These are phyloP conservation scores for Boletales sp. DNA, from an alignment of 768 basidiomycete genomes.

Conservation along the genomic window DNA sequence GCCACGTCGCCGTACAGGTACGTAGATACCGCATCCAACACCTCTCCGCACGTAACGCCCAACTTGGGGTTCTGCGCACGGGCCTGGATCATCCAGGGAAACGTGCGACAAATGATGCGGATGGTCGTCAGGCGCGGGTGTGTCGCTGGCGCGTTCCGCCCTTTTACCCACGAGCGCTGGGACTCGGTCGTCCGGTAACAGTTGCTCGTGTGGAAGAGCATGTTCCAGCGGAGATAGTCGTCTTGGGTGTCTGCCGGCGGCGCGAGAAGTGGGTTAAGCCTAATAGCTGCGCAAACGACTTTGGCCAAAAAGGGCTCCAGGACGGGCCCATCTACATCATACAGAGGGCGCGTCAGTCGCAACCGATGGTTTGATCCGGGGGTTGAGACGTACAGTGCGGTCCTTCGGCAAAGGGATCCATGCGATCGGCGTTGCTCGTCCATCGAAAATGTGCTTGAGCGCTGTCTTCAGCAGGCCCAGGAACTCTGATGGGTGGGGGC, in stretches of 20 bases:
- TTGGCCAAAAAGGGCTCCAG: slow-evolving; percentile 56
- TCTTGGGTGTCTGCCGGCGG: slow-evolving; percentile 43
- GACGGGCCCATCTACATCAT: slow-evolving; percentile 60
- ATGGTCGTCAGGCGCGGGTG: slow-evolving; percentile 55
- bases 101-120: slow-evolving; percentile 47
- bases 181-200: slow-evolving; percentile 64
- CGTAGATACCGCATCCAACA: slow-evolving; percentile 52
- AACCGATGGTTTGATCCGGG: background rate
- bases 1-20: slow-evolving; percentile 50
- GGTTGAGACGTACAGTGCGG: slow-evolving; percentile 36
- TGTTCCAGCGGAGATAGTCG: slow-evolving; percentile 67
- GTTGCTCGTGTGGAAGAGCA: slow-evolving; percentile 60
- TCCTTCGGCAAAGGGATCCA: slow-evolving; percentile 39
- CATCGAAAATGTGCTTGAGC: slow-evolving; percentile 28
- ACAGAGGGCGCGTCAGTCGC: slow-evolving; percentile 12
- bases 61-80: slow-evolving; percentile 39
- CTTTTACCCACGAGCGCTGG: slow-evolving; percentile 60
- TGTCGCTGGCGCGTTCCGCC: slow-evolving; percentile 63
- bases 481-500: slow-evolving; percentile 21
- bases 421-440: slow-evolving; percentile 29
- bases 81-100: slow-evolving; percentile 57
- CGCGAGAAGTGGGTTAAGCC: slow-evolving; percentile 60
- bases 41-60: slow-evolving; percentile 67
- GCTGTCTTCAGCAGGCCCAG: slow-evolving; percentile 20
- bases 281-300: slow-evolving; percentile 44